Percentiles rank a stretch among this genome's conserved stretches.
Conservation (phyloP, 1,284 basidiomycete genomes). For the Boletellus deceptivus region DNA sequence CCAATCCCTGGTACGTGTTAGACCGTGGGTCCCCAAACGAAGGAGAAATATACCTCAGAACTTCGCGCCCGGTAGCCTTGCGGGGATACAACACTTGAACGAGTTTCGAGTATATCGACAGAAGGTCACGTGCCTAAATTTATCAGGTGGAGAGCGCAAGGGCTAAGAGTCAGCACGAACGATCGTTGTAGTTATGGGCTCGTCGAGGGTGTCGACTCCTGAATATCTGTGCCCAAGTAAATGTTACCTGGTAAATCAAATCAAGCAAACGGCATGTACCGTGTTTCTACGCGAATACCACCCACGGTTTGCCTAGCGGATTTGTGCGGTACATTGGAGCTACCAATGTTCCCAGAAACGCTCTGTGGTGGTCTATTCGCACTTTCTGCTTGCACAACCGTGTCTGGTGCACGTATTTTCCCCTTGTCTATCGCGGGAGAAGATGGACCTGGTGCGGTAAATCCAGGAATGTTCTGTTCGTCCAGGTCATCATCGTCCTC, state of each 20-base stretch:
- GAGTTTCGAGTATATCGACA: constrained; percentile 89
- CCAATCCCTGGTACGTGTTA: constrained; percentile 70
- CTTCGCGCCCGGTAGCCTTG: constrained; percentile 71
- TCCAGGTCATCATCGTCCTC: constrained; percentile 80
- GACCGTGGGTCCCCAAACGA: constrained; percentile 2
- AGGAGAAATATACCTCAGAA: constrained; percentile 55
- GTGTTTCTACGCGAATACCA: constrained; percentile 84
- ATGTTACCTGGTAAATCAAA: not conserved
- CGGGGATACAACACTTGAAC: constrained; percentile 91
- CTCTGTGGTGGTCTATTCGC: constrained; percentile 32
- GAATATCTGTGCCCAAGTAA: constrained; percentile 54
- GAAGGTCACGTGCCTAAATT: constrained; percentile 77
- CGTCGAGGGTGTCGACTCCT: constrained; percentile 85
- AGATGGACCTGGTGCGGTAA: constrained; percentile 58
- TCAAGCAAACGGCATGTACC: constrained; percentile 46
- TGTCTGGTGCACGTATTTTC: constrained; percentile 63
- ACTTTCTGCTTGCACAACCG: constrained; percentile 46
- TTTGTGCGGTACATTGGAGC: constrained; percentile 39
- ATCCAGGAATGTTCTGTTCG: constrained; percentile 75
- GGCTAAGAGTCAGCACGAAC: constrained; percentile 48
- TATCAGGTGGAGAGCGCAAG: constrained; percentile 6
- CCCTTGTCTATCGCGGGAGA: constrained; percentile 56
- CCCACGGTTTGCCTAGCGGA: constrained; percentile 65
- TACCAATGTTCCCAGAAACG: constrained; percentile 75
- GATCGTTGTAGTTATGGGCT: constrained; percentile 86